Percentiles rank a stretch among this genome's conserved stretches.
Evolutionary conservation across 768 basidiomycete species (phyloP).

Genomic region (Pilatotrama ljubarskyi): DNA sequence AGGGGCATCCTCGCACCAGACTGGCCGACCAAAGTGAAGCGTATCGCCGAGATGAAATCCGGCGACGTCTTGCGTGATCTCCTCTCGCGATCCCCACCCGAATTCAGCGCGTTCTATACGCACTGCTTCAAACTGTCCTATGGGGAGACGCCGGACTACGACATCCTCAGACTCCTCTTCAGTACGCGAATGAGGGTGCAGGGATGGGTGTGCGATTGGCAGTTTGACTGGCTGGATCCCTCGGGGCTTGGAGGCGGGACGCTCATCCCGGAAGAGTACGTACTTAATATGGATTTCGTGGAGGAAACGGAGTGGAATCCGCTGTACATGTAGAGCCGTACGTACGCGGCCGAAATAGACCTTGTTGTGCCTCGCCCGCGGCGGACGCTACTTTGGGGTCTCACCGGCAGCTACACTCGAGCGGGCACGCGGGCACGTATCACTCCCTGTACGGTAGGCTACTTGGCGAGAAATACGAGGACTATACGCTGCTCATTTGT

Average conservation of each 20-base stretch:
- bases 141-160: slow-evolving; percentile 27
- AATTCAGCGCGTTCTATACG: slow-evolving; percentile 18
- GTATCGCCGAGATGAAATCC: slow-evolving; percentile 23
- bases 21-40: background rate
- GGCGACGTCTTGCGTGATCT: background rate
- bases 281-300: background rate
- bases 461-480: too few species aligned
- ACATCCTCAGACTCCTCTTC: slow-evolving; percentile 18
- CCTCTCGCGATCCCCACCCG: slow-evolving; percentile 10
- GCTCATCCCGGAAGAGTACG: slow-evolving; percentile 18
- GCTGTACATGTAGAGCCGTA: too few species aligned
- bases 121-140: slow-evolving; percentile 24
- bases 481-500: too few species aligned
- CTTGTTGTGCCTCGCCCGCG: too few species aligned
- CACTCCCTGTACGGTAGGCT: too few species aligned
- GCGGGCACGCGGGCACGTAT: too few species aligned
- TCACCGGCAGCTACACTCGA: too few species aligned
- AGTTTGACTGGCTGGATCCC: slow-evolving; percentile 15
- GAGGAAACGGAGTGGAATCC: slow-evolving; percentile 3
- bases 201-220: slow-evolving; percentile 12
- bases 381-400: too few species aligned
- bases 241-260: background rate
- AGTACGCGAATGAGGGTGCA: background rate
- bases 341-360: too few species aligned
- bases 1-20: slow-evolving; percentile 17